These are phyloP conservation scores for Eucalyptus grandis DNA, from an alignment of 345 rosid genomes.

Conservation along the genomic window DNA sequence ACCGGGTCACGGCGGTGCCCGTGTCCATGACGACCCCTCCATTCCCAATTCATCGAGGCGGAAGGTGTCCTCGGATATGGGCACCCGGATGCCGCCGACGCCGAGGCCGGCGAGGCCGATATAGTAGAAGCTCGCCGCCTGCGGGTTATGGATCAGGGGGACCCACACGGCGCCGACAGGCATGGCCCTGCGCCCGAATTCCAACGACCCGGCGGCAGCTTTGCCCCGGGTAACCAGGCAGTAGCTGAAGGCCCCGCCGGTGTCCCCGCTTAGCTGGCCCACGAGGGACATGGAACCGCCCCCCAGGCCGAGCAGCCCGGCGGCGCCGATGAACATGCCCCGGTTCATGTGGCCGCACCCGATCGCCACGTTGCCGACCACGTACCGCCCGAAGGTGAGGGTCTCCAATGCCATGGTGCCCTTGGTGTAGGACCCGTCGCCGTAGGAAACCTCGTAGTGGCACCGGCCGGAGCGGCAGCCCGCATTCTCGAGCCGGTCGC, in stretches of 20 bases:
- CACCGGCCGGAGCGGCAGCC: conserved; percentile 76
- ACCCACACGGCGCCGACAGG: conserved; percentile 96
- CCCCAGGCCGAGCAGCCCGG: conserved; percentile 85
- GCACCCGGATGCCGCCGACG: conserved; percentile 53
- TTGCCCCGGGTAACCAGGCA: conserved; percentile 74
- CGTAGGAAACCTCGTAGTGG: conserved; percentile 81
- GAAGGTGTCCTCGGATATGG: conserved; percentile 49
- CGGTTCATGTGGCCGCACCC: conserved; percentile 89
- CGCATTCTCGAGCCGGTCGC: conserved; percentile 61
- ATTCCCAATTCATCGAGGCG: conserved; percentile 24
- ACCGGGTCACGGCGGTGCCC: conserved; percentile 87
- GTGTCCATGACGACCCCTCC: conserved; percentile 99
- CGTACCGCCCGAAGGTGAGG: conserved; percentile 51
- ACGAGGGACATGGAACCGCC: conserved; percentile 87
- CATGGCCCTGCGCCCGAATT: conserved; percentile 66
- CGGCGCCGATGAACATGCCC: conserved; percentile 95
- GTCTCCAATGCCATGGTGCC: conserved; percentile 88
- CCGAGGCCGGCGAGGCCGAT: conserved; percentile 77
- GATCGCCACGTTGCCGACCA: conserved; percentile 62
- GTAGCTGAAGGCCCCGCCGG: conserved; percentile 85
- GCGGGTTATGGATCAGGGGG: conserved; percentile 68
- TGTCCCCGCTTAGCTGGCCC: conserved; percentile 81
- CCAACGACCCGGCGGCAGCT: conserved; percentile 58
- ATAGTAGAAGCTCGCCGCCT: conserved; percentile 69
- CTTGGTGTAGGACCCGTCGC: conserved; percentile 91